Evolutionary conservation across 345 rosid genomes (phyloP).

Genomic region (Iberis pinnata): DNA sequence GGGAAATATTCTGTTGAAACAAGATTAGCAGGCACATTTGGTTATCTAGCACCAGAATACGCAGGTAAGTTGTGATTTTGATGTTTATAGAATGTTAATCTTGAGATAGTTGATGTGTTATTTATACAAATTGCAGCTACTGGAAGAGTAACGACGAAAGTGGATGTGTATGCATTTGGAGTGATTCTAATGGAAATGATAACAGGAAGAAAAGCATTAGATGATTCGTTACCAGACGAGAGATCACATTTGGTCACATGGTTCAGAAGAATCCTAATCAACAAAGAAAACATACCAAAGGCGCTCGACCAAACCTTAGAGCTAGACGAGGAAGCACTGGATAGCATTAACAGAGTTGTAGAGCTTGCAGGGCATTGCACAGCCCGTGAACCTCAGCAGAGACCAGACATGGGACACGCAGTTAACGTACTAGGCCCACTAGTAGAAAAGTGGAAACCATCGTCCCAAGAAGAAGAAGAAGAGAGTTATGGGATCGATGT

Average conservation of each 20-base stretch:
- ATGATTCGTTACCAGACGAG: conserved; percentile 61
- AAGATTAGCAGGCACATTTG: conserved; percentile 91
- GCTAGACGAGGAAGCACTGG: conserved; percentile 56
- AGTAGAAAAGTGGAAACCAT: conserved; percentile 86
- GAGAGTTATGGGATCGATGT: conserved; percentile 53
- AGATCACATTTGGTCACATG: conserved; percentile 70
- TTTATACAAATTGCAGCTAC: conserved; percentile 46
- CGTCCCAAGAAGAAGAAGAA: conserved; percentile 60
- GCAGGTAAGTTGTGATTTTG: conserved; percentile 89
- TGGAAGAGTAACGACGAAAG: conserved; percentile 86
- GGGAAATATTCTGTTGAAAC: conserved; percentile 85
- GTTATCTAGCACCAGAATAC: conserved; percentile 95
- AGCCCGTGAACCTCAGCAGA: conserved; percentile 63
- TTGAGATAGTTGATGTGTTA: neutral
- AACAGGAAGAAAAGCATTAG: conserved; percentile 80
- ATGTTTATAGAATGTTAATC: too few species aligned
- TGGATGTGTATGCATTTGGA: conserved; percentile 83
- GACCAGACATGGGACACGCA: conserved; percentile 92
- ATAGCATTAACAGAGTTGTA: conserved; percentile 53
- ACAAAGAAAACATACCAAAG: conserved; percentile 59
- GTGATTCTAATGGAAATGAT: conserved; percentile 86
- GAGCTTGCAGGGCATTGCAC: conserved; percentile 94
- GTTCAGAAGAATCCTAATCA: conserved; percentile 58
- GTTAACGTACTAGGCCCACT: conserved; percentile 68
- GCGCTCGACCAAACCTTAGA: conserved; percentile 52